A percentile compares a stretch with the other conserved stretches of the same genome.
Evolutionary conservation across 176 grass and related monocot genomes (phyloP).

Genomic region (Themeda triandra): DNA sequence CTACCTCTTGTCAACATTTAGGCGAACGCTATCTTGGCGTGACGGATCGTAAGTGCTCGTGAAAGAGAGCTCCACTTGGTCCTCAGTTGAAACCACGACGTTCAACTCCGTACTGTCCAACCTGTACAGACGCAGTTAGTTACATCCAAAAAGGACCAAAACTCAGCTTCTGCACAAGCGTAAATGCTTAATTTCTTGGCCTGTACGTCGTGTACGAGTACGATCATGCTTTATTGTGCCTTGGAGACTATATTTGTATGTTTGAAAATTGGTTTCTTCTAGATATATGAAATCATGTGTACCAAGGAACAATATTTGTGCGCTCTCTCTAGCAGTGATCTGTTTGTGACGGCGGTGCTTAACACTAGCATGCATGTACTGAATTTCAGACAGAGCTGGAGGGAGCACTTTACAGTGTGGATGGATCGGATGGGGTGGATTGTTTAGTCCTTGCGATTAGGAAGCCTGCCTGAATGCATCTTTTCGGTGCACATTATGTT

Average conservation of each 20-base stretch:
- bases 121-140: conserved; percentile 26
- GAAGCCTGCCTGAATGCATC: background rate
- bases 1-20: conserved; percentile 74
- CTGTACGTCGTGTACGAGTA: no score
- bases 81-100: conserved; percentile 31
- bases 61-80: conserved; percentile 81
- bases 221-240: no score
- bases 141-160: background rate
- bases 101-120: conserved; percentile 49
- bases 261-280: no score
- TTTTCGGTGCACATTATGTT: background rate
- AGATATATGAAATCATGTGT: no score
- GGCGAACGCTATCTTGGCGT: background rate
- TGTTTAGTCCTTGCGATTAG: background rate
- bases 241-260: no score
- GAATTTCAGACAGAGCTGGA: background rate
- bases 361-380: background rate
- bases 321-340: no score
- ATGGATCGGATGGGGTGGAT: background rate
- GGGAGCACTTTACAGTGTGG: background rate
- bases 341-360: background rate
- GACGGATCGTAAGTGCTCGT: conserved; percentile 53
- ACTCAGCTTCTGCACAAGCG: background rate
- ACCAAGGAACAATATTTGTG: no score
- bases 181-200: background rate